Conservation (phyloP, 768 basidiomycete genomes). For the Favolaschia claudopus region DNA sequence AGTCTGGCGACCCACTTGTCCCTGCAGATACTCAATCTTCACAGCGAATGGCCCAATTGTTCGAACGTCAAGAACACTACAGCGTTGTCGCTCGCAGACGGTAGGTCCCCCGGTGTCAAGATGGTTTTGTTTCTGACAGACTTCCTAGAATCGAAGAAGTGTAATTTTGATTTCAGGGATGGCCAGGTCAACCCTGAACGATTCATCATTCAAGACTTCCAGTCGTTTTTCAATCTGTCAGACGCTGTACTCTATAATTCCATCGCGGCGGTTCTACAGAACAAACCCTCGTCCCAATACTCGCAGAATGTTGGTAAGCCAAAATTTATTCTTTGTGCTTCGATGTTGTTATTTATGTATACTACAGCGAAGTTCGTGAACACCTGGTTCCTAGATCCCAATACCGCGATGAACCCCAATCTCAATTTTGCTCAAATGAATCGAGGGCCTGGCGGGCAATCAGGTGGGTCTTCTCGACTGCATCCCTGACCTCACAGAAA, state of each 20-base stretch:
- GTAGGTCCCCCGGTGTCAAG: constrained; percentile 34
- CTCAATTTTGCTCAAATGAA: constrained; percentile 63
- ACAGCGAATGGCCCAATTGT: constrained; percentile 71
- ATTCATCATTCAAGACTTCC: constrained; percentile 60
- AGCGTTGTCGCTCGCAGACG: constrained; percentile 56
- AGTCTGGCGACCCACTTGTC: constrained; percentile 24
- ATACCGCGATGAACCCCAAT: constrained; percentile 70
- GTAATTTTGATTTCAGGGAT: constrained; percentile 63
- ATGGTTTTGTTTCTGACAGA: background rate
- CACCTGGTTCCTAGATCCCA: constrained; percentile 66
- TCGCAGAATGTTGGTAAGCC: constrained; percentile 49
- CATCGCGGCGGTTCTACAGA: constrained; percentile 58
- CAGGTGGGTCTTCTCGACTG: constrained; percentile 36
- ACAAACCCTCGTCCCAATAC: constrained; percentile 44
- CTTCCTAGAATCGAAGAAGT: constrained; percentile 59
- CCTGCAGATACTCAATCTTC: background rate
- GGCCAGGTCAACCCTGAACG: constrained; percentile 73
- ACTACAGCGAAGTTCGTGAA: constrained; percentile 51
- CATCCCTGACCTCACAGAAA: background rate
- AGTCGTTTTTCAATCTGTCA: constrained; percentile 61
- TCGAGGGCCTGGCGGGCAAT: constrained; percentile 47
- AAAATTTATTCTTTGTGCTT: too few relatives aligned
- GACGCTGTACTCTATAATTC: constrained; percentile 69
- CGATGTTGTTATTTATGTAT: background rate
- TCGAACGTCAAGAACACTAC: constrained; percentile 63